Base-by-base conservation (phyloP, 345 rosid species). In the Eucalyptus tenuipes region DNA sequence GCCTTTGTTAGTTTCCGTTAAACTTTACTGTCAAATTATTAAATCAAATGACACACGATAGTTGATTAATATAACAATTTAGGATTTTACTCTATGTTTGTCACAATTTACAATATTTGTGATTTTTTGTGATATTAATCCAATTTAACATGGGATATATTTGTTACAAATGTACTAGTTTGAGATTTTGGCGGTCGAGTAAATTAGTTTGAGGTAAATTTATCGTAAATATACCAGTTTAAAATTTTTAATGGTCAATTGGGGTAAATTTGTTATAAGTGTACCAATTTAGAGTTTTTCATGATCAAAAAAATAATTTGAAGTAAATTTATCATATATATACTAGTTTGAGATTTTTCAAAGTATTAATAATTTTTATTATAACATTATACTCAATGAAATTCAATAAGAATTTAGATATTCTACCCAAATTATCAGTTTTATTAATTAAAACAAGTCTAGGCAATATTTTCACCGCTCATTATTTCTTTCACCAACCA, bases 211-310 rank as follows among this genome's bases (percentile, higher is more conserved):
- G 0, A 0, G 8, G 0, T 18, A 52, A 17, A 52, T 18, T 52
- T 52, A 0, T 52, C 4, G 18, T 52, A 3, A 17, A 52, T 8
- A 18, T 52, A 7, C 24, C 0, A 7, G 2, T 52, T 18, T 52
- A 52, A 0, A 8, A 52, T 52, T 18, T 52, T 52, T 52, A 52
- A 18, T 52, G 4, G 4, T 18, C 0, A 1, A 0, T 18, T 0
- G 5, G 1, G 5, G 1, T 20, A 52, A 52, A 52, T 52, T 52
- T 52, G 0, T 52, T 52, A 52, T 1, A 18, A 0, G 0, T 52
- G 0, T 52, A 18, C 0, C 0, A 1, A 0, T 18, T 8, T 18
- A 0, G 1, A 52, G 2, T 52, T 52, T 52, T 52, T 52, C 1
- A 18, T 52, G 0, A 0, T 52, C 0, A 52, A 52, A 52, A 52